Evolutionary conservation across 1,284 basidiomycete species (phyloP).

Genomic region (Papiliotrema flavescens): DNA sequence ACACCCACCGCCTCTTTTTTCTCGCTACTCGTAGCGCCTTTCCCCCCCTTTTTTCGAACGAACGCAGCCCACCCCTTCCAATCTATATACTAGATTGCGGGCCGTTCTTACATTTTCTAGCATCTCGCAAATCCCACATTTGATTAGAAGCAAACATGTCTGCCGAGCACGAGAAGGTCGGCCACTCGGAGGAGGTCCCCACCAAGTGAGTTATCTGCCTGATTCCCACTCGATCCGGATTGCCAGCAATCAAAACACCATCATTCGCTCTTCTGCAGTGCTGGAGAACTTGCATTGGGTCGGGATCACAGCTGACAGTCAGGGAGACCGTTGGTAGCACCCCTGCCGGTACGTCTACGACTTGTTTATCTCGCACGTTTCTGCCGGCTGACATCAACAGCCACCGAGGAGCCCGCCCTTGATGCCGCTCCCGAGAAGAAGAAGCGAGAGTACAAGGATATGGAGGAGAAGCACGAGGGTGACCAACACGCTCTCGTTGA

Average conservation of each 20-base stretch:
- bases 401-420: not conserved
- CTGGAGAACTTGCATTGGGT: not conserved
- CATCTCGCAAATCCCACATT: not conserved
- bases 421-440: constrained; percentile 55
- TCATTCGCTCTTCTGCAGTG: not conserved
- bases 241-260: not conserved
- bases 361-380: not conserved
- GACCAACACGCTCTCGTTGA: constrained; percentile 69
- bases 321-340: constrained; percentile 34
- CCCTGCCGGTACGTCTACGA: constrained; percentile 20
- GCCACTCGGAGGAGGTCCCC: constrained; percentile 39
- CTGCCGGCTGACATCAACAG: not conserved
- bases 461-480: constrained; percentile 62
- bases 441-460: constrained; percentile 90
- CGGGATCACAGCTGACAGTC: not conserved
- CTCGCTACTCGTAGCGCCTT: not conserved
- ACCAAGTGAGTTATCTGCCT: constrained; percentile 32
- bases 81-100: not conserved
- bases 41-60: not conserved
- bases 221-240: not conserved
- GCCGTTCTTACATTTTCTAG: not conserved
- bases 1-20: not conserved
- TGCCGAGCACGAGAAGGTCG: constrained; percentile 36
- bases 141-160: constrained; percentile 25
- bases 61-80: not conserved